Conservation (phyloP, 108 stramenopile species). For the Nitzschia palea region DNA sequence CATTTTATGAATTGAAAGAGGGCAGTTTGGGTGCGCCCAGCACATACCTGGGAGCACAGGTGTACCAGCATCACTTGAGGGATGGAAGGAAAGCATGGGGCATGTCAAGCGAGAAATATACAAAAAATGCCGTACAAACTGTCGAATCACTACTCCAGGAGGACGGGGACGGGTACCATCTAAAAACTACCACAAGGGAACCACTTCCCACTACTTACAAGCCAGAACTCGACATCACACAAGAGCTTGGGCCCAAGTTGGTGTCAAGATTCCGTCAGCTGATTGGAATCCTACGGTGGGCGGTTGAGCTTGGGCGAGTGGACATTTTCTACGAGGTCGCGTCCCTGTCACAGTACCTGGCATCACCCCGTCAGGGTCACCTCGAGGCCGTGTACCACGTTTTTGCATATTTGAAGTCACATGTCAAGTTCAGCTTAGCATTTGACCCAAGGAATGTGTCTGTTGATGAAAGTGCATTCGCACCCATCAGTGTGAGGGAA, state of each 20-base stretch:
- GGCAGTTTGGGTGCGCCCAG: not conserved
- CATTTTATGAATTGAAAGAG: not conserved
- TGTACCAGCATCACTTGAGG: not conserved
- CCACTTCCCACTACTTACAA: not conserved
- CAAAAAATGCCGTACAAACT: not conserved
- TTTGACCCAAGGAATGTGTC: constrained; percentile 22
- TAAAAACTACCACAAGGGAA: not conserved
- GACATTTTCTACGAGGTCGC: constrained; percentile 44
- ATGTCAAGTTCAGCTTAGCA: constrained; percentile 12
- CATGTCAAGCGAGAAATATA: not conserved
- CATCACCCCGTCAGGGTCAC: constrained; percentile 42
- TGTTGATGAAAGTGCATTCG: constrained; percentile 3
- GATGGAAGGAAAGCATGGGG: not conserved
- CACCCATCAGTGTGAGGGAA: not conserved
- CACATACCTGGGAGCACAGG: not conserved
- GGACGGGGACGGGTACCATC: not conserved
- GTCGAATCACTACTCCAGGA: not conserved
- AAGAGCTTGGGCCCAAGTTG: constrained; percentile 4
- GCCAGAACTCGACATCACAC: constrained; percentile 13
- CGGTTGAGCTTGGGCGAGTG: constrained; percentile 44
- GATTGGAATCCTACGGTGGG: constrained; percentile 49
- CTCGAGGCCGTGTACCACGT: constrained; percentile 36
- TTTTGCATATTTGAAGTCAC: constrained; percentile 19
- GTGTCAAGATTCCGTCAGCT: constrained; percentile 20
- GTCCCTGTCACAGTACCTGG: constrained; percentile 35